Evolutionary conservation across 768 basidiomycete species (phyloP).

Genomic region (Thelephora ganbajun): DNA sequence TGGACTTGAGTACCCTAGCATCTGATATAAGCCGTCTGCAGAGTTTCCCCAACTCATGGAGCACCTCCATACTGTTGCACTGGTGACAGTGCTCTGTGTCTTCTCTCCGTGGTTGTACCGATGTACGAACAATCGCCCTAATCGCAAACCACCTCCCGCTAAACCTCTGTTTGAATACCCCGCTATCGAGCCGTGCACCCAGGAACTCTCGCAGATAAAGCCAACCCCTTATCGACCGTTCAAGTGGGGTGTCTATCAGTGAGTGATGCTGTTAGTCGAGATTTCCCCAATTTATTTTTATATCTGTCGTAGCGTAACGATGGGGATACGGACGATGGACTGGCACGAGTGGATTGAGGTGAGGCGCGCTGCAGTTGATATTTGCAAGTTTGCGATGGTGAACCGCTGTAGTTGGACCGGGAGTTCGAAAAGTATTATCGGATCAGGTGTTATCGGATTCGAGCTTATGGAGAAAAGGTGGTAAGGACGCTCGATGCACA

Average conservation of each 20-base stretch:
- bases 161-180: slow-evolving; percentile 24
- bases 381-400: not conserved
- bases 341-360: slow-evolving; percentile 70
- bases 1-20: too few species aligned
- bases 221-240: slow-evolving; percentile 57
- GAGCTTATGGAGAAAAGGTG: slow-evolving; percentile 31
- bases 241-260: slow-evolving; percentile 51
- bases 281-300: not conserved
- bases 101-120: too few species aligned
- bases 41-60: too few species aligned
- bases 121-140: too few species aligned
- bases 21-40: too few species aligned
- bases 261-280: slow-evolving; percentile 12
- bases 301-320: slow-evolving; percentile 35
- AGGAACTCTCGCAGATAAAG: slow-evolving; percentile 28
- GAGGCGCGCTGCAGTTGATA: slow-evolving; percentile 2
- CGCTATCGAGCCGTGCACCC: slow-evolving; percentile 24
- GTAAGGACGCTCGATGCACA: slow-evolving; percentile 37
- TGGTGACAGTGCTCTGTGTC: too few species aligned
- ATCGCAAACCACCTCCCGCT: too few species aligned
- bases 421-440: slow-evolving; percentile 38
- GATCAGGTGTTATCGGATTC: slow-evolving; percentile 43
- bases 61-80: too few species aligned
- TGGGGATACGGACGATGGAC: slow-evolving; percentile 53
- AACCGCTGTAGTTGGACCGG: slow-evolving; percentile 36